Evolutionary conservation across 768 basidiomycete genomes (phyloP), one percentile per base, ranked within the genome.

Genomic region (Butyriboletus loyo): DNA sequence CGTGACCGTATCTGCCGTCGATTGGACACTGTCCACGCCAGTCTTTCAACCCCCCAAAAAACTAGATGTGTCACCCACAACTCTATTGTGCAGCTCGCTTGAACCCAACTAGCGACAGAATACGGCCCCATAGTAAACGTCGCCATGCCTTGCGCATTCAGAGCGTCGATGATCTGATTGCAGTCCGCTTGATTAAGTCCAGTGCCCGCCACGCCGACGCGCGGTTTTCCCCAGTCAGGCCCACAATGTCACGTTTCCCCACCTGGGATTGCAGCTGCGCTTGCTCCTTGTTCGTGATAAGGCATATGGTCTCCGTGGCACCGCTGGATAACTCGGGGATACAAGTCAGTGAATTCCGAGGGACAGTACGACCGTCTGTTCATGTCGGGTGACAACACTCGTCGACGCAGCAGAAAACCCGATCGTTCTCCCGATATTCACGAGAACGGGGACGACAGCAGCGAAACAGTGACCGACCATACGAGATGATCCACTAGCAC

Each of bases 131-230:
- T 15, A 11, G 36, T 31, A 21, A 56, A 41, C 38, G 32, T 50
- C 4, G n/a, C 34, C 19, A 43, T 30, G 19, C 10, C 11, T 19
- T 44, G 28, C 21, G 36, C 30, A 28, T 49, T 28, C 9, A 56
- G 8, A 2, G 32, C 32, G 32, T 15, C 34, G 8, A 56, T 45
- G 6, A 41, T 40, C 37, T 50, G 46, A 24, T 41, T 46, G 5
- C 48, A 50, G 38, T 57, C 54, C n/a, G 9, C 48, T 28, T 51
- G 48, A 51, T 46, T 57, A 7, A 39, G 55, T 7, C 55, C 47
- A 17, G 43, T 37, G 5, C 39, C 39, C n/a, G 52, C 43, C 7
- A 44, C 25, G 2, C 52, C 24, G 34, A 31, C 13, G 53, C 44
- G 22, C 52, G 46, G 22, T 22, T 41, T 24, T n/a, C 44, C 19